Evolutionary conservation across 2,329 filamentous ascomycete genomes (phyloP).

Genomic region (Epicoccum sorghinum): DNA sequence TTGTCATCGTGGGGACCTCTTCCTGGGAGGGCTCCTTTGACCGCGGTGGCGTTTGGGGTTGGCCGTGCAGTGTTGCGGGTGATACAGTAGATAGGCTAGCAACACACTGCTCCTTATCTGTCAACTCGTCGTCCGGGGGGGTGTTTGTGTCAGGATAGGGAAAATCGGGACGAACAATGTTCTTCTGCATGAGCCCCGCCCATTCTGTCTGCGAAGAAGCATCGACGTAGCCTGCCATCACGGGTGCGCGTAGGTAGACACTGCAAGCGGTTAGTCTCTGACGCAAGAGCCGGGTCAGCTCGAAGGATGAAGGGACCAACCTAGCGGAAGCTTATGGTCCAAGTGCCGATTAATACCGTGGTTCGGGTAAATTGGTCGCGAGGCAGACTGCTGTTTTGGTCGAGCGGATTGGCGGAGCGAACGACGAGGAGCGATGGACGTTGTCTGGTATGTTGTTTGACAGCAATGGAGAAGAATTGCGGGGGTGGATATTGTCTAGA

Average conservation of each 20-base stretch:
- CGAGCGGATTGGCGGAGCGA: constrained; percentile 2
- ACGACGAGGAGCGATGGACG: background rate
- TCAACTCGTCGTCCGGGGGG: constrained; percentile 39
- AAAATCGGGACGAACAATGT: constrained; percentile 29
- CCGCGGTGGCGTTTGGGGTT: constrained; percentile 10
- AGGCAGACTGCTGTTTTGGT: background rate
- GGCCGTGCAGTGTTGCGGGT: constrained; percentile 3
- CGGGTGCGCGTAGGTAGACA: constrained; percentile 19
- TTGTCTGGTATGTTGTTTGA: background rate
- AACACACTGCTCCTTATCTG: constrained; percentile 28
- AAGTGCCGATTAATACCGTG: constrained; percentile 2
- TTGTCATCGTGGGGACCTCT: constrained; percentile 4
- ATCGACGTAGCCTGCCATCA: constrained; percentile 40
- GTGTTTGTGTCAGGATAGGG: constrained; percentile 31
- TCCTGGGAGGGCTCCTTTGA: background rate
- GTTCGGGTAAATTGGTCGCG: constrained; percentile 2
- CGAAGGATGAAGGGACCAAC: background rate
- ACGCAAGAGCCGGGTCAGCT: constrained; percentile 5
- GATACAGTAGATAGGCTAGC: constrained; percentile 14
- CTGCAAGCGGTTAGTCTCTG: constrained; percentile 25
- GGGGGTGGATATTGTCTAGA: constrained; percentile 10
- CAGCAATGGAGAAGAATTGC: constrained; percentile 6
- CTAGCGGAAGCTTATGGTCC: constrained; percentile 9
- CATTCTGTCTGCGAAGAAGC: constrained; percentile 39
- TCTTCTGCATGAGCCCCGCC: constrained; percentile 38